A percentile compares a stretch with the other conserved stretches of the same genome.
These are phyloP conservation scores for Lunasporangiospora selenospora DNA, from an alignment of 192 early-diverging fungal genomes.

Conservation along the genomic window DNA sequence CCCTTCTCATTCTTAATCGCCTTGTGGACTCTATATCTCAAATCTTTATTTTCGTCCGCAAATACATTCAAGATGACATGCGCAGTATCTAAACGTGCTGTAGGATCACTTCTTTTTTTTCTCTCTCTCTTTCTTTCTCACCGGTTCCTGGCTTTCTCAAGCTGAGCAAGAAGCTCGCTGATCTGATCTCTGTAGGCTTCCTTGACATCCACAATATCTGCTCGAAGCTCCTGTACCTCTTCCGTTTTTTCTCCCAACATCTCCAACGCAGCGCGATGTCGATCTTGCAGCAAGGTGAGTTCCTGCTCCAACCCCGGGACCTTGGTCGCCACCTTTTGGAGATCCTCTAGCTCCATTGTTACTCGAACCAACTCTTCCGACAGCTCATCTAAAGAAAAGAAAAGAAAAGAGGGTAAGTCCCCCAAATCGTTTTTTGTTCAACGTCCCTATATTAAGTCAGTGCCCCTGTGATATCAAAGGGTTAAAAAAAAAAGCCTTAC, in stretches of 20 bases:
- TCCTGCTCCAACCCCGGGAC: conserved; percentile 56
- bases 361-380: conserved; percentile 77
- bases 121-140: not conserved
- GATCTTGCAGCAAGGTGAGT: conserved; percentile 61
- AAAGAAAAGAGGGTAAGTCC: not conserved
- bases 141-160: conserved; percentile 32
- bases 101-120: too few species aligned
- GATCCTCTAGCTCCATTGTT: conserved; percentile 68
- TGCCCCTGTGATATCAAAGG: not conserved
- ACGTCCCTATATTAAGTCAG: too few species aligned
- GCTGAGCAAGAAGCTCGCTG: conserved; percentile 58
- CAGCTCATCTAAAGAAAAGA: conserved; percentile 60
- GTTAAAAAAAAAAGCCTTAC: conserved; percentile 25
- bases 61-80: too few species aligned
- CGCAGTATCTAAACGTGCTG: too few species aligned
- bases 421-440: too few species aligned
- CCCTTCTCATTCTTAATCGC: too few species aligned
- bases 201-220: conserved; percentile 82
- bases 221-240: conserved; percentile 79
- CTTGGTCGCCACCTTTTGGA: conserved; percentile 50
- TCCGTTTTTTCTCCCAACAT: conserved; percentile 92
- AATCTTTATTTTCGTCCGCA: too few species aligned
- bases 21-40: too few species aligned
- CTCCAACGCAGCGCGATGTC: conserved; percentile 79
- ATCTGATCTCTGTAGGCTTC: conserved; percentile 75